A percentile compares a stretch with the other conserved stretches of the same genome.
These are phyloP conservation scores for Pholiota molesta DNA, from an alignment of 768 basidiomycete species.

Conservation along the genomic window DNA sequence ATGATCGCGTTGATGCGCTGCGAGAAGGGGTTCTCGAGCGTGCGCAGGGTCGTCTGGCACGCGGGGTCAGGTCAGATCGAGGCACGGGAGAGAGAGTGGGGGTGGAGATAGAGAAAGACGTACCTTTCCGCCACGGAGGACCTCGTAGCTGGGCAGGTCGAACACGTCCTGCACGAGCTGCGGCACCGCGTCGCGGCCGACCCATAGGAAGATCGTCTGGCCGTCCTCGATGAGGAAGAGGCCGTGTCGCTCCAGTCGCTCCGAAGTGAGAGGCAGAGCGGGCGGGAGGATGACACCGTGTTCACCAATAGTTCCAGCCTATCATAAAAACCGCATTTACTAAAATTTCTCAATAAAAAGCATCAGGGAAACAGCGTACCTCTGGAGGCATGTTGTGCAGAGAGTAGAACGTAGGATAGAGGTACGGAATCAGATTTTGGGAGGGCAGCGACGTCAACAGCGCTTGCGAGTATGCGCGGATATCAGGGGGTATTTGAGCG, in stretches of 20 bases:
- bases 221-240: conserved; percentile 97
- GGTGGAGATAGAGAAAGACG: conserved; percentile 19
- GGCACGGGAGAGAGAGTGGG: background rate
- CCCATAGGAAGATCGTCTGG: conserved; percentile 97
- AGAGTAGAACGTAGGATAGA: conserved; percentile 95
- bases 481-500: conserved; percentile 95
- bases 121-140: conserved; percentile 93
- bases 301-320: conserved; percentile 93
- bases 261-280: conserved; percentile 89
- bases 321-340: background rate
- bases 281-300: conserved; percentile 87
- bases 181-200: conserved; percentile 98
- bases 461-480: conserved; percentile 93
- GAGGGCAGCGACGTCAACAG: conserved; percentile 90
- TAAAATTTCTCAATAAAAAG: conserved; percentile 5
- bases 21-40: conserved; percentile 93
- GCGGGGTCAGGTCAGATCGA: background rate
- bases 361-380: conserved; percentile 41
- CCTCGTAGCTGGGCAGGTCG: conserved; percentile 84
- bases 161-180: conserved; percentile 95
- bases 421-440: conserved; percentile 89
- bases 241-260: conserved; percentile 92
- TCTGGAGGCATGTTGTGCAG: conserved; percentile 96
- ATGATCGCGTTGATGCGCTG: conserved; percentile 93
- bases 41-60: conserved; percentile 79